phyloP scores from a whole-genome alignment of 2,329 filamentous ascomycete species.

The Parastagonospora avenae region DNA sequence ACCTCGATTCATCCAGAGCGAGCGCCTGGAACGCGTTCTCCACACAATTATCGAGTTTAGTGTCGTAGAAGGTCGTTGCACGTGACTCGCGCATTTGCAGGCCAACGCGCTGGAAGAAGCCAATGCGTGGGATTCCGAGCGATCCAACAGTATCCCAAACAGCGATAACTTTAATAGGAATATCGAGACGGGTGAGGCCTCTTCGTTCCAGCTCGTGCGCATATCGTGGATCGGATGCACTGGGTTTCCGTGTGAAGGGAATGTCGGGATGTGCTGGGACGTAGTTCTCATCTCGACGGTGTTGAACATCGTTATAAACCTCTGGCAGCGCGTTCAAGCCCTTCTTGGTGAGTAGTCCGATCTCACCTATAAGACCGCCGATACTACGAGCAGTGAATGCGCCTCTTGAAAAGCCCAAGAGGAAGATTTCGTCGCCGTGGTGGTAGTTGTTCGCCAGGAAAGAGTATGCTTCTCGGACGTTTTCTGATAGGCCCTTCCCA shows the following conservation, averaged over 20 bases:
- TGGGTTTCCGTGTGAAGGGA: constrained; percentile 55
- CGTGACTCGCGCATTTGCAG: constrained; percentile 43
- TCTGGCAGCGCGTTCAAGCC: constrained; percentile 53
- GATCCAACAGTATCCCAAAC: constrained; percentile 58
- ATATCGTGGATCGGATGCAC: constrained; percentile 50
- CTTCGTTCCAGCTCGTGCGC: constrained; percentile 48
- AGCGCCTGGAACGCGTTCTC: constrained; percentile 63
- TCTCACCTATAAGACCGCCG: constrained; percentile 50
- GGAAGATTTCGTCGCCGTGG: constrained; percentile 56
- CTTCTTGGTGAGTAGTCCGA: constrained; percentile 56
- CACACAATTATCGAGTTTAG: constrained; percentile 49
- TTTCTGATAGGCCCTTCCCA: constrained; percentile 54
- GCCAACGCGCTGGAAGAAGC: constrained; percentile 43
- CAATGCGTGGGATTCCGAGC: constrained; percentile 54
- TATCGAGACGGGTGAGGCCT: constrained; percentile 40
- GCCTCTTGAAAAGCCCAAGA: constrained; percentile 55
- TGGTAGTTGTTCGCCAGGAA: constrained; percentile 60
- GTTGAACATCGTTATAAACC: constrained; percentile 53
- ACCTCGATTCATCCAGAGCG: constrained; percentile 59
- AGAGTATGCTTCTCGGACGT: constrained; percentile 55
- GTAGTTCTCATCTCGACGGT: constrained; percentile 51
- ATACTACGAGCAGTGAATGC: constrained; percentile 53
- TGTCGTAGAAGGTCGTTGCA: constrained; percentile 56
- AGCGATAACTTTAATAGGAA: constrained; percentile 51
- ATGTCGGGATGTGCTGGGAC: constrained; percentile 52